A percentile compares a stretch with the other conserved stretches of the same genome.
Evolutionary conservation across 2,329 filamentous ascomycete genomes (phyloP).

Genomic region (Didymella glomerata): DNA sequence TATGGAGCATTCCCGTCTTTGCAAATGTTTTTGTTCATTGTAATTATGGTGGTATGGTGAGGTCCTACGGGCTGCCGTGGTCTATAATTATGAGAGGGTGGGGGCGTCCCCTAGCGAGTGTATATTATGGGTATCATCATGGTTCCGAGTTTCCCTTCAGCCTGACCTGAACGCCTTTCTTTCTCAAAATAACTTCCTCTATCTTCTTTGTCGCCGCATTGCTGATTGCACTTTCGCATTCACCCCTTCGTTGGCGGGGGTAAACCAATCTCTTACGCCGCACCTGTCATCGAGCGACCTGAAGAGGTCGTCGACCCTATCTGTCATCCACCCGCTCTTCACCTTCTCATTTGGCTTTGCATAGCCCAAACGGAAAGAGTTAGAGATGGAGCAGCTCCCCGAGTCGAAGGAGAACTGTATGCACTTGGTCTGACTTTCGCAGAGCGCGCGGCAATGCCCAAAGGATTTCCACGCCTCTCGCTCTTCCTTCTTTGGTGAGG

Average conservation of each 20-base stretch:
- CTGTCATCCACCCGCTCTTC: slow-evolving; percentile 48
- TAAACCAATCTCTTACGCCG: slow-evolving; percentile 47
- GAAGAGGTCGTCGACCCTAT: slow-evolving; percentile 48
- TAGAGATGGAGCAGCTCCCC: slow-evolving; percentile 44
- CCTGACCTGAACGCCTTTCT: slow-evolving; percentile 4
- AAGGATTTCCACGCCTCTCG: slow-evolving; percentile 49
- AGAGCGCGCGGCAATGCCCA: slow-evolving; percentile 46
- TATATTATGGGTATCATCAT: slow-evolving; percentile 24
- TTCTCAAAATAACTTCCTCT: slow-evolving; percentile 5
- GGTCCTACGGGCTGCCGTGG: slow-evolving; percentile 17
- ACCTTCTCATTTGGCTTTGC: slow-evolving; percentile 40
- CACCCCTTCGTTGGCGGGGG: slow-evolving; percentile 32
- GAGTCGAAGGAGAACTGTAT: slow-evolving; percentile 48
- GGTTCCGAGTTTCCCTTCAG: slow-evolving; percentile 3
- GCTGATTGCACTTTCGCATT: slow-evolving; percentile 23
- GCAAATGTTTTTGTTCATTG: slow-evolving; percentile 9
- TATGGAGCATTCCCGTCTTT: not conserved
- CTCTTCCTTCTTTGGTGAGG: slow-evolving; percentile 33
- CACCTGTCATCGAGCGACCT: slow-evolving; percentile 42
- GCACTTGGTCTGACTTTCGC: slow-evolving; percentile 45
- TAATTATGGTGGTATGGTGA: not conserved
- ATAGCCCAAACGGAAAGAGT: slow-evolving; percentile 44
- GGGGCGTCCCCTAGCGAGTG: slow-evolving; percentile 20
- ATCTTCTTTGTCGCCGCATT: slow-evolving; percentile 26
- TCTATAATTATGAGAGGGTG: slow-evolving; percentile 8